phyloP scores from a whole-genome alignment of 2,329 filamentous ascomycete genomes.

The Fusarium continuum region DNA sequence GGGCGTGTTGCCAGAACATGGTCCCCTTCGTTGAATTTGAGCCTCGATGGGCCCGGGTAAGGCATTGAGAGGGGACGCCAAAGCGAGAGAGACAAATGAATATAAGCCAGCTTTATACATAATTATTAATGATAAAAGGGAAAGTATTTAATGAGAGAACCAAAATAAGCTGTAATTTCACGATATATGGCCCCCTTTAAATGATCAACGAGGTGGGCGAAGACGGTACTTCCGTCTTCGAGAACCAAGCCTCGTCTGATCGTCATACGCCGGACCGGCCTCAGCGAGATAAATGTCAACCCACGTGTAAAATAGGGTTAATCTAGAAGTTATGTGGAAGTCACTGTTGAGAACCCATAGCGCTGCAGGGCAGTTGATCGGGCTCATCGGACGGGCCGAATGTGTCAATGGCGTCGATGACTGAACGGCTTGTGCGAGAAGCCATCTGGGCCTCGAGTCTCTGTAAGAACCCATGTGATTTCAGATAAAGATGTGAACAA shows the following conservation, averaged over 20 bases:
- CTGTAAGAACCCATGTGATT: background rate
- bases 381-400: conserved; percentile 29
- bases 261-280: conserved; percentile 9
- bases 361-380: conserved; percentile 4
- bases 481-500: background rate
- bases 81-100: background rate
- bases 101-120: conserved; percentile 10
- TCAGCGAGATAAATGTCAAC: conserved; percentile 2
- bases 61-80: conserved; percentile 2
- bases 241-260: background rate
- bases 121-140: background rate
- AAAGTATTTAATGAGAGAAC: background rate
- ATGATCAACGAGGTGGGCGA: background rate
- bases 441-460: too few relatives aligned
- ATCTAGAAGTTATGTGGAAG: background rate
- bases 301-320: background rate
- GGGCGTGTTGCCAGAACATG: conserved; percentile 44
- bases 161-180: background rate
- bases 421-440: background rate
- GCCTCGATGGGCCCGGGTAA: conserved; percentile 7
- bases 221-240: conserved; percentile 11
- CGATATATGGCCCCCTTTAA: conserved; percentile 5
- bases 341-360: conserved; percentile 6
- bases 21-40: conserved; percentile 3
- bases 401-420: conserved; percentile 2